Base-by-base conservation (phyloP, 768 basidiomycete genomes). In the Russula ochroleuca region DNA sequence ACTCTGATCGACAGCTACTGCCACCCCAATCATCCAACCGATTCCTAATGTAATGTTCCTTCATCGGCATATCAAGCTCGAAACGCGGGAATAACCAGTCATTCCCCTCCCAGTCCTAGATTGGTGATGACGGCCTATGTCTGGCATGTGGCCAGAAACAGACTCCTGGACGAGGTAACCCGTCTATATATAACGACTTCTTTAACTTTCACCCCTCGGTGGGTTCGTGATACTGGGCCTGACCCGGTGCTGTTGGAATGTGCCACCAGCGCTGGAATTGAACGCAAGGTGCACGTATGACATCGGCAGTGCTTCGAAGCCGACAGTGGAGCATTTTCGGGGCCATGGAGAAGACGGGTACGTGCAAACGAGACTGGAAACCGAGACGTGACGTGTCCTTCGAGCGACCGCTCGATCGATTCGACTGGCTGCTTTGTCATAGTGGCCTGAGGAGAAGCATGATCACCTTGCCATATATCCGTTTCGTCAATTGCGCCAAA, bases 361-460 rank as follows among this genome's bases (percentile, higher is more conserved):
- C 59, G 59, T 14, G 41, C 25, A 57, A 61, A 65, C 1, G 64
- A 65, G 41, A 45, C 25, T 3, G 64, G 64, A 59, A 65, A 65
- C 40, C 64, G 59, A 40, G 64, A 61, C 15, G 43, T 43, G 59
- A 40, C 47, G 25, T 61, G 54, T 57, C 15, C 64, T 13, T 56
- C 54, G 33, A 17, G 38, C 41, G 40, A 52, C 47, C n/a, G 31
- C 21, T 64, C 63, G 33, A 21, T 45, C 21, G 53, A 43, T 21
- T 48, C 53, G 31, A 64, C 28, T 25, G 17, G 31, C 14, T 59
- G 38, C n/a, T 54, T 45, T 33, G 43, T 47, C n/a, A 47, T 23
- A 9, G 23, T 47, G 40, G n/a, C 28, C 52, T 7, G 35, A 5
- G 33, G 33, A 25, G 25, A 47, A 0, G 28, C 38, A 28, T 38